Base-by-base conservation (phyloP, 805 yeast species). In the Spencermartinsiella europaea region DNA sequence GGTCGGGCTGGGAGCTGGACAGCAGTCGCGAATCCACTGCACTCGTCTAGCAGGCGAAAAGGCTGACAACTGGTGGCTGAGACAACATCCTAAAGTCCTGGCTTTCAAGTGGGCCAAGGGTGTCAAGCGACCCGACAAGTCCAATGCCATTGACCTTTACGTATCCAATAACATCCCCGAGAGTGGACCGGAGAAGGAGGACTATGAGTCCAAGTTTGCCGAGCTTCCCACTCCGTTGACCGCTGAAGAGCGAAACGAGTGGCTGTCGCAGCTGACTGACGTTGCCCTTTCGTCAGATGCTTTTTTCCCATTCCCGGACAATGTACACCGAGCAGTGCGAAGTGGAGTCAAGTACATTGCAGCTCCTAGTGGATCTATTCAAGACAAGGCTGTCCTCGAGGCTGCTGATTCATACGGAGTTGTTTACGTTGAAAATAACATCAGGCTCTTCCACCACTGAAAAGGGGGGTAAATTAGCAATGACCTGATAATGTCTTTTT, bases 291-390 rank as follows among this genome's bases (percentile, higher is more conserved):
- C 96, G 15, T 89, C 97, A 2, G 99, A 93, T 67, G 99, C 99
- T 22, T 93, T 93, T 81, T 93, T 93, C 95, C 99, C 99, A 71
- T 93, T 93, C 93, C 93, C 98, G 56, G 99, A 93, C 70, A 93
- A 93, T 65, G 96, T 93, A 58, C 89, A 91, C 80, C 82, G 99
- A 69, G 98, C 98, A 55, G 96, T 82, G 44, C 81, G 86, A 75
- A 84, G 95, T 16, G 99, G 99, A 67, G 99, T 90, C 59, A 88
- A 87, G 70, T 93, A 74, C 73, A 77, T 93, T 65, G 95, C 96
- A 61, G 99, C 99, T 44, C 95, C 99, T 49, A 80, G 95, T 42
- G 99, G 99, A 48, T 88, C 96, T 17, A 96, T 93, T 53, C 91
- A 88, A 88, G 99, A 93, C 72, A 83, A 85, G 74, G 95, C 90